A percentile compares a stretch with the other conserved stretches of the same genome.
Conservation (phyloP, 257 asterid species). For the Ajuga chamaepitys region DNA sequence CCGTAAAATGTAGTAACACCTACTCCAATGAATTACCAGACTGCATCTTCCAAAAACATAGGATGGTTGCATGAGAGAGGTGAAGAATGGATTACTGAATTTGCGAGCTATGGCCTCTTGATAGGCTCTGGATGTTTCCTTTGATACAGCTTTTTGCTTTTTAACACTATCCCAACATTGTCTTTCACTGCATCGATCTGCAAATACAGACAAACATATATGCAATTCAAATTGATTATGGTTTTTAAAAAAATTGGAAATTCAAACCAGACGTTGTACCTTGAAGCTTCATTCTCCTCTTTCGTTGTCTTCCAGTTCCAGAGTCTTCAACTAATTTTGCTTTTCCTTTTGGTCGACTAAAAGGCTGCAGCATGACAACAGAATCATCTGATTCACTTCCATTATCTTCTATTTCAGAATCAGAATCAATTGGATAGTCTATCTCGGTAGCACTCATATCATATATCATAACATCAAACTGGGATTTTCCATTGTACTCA, state of each 20-base stretch:
- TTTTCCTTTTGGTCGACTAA: no score
- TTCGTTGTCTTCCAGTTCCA: no score
- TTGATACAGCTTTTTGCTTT: no score
- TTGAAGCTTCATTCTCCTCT: not conserved
- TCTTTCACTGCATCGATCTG: not conserved
- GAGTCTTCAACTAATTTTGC: not conserved
- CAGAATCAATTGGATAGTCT: constrained; percentile 22
- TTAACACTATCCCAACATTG: no score
- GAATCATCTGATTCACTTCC: no score
- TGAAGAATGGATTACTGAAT: not conserved
- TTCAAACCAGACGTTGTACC: not conserved
- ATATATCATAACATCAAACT: constrained; percentile 31
- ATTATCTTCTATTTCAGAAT: not conserved
- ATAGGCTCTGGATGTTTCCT: not conserved
- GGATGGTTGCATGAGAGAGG: constrained; percentile 4
- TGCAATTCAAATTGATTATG: no score
- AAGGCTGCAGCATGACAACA: no score
- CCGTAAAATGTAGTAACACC: no score
- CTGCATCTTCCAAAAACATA: not conserved
- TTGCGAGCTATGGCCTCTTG: constrained; percentile 6
- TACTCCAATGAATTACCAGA: not conserved
- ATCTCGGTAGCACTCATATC: constrained; percentile 29
- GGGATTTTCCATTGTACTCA: constrained; percentile 19
- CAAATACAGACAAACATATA: no score
- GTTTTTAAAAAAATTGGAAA: not conserved